A percentile compares a stretch with the other conserved stretches of the same genome.
Conservation (phyloP, 83 land plant species). For the Picea abies region DNA sequence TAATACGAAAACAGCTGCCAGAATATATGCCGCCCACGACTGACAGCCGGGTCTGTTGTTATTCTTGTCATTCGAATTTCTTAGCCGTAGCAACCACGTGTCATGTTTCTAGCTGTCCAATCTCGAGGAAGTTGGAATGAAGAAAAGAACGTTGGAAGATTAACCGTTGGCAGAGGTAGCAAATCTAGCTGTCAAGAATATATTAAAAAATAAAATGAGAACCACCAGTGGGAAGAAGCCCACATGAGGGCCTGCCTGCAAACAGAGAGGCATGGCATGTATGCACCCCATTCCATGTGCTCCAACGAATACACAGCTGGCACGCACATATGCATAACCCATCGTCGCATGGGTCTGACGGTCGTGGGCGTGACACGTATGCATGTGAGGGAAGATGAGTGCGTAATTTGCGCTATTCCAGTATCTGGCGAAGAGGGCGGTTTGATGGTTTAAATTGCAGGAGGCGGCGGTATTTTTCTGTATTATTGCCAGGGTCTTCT, state of each 20-base stretch:
- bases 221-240: neutral
- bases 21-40: no score
- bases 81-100: no score
- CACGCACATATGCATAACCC: neutral
- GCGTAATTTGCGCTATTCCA: neutral
- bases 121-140: no score
- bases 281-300: neutral
- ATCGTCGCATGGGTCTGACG: neutral
- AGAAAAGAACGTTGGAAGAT: no score
- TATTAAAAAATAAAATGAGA: neutral
- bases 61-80: no score
- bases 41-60: no score
- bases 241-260: neutral
- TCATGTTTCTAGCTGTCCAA: no score
- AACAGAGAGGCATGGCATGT: no score
- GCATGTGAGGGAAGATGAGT: neutral
- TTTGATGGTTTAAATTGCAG: neutral
- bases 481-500: neutral
- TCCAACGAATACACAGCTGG: neutral
- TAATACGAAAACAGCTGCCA: no score
- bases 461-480: neutral
- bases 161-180: no score
- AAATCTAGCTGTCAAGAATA: neutral
- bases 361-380: neutral
- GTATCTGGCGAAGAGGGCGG: neutral